Conservation (phyloP, 148 eudicot species). For the Chenopodium quinoa region DNA sequence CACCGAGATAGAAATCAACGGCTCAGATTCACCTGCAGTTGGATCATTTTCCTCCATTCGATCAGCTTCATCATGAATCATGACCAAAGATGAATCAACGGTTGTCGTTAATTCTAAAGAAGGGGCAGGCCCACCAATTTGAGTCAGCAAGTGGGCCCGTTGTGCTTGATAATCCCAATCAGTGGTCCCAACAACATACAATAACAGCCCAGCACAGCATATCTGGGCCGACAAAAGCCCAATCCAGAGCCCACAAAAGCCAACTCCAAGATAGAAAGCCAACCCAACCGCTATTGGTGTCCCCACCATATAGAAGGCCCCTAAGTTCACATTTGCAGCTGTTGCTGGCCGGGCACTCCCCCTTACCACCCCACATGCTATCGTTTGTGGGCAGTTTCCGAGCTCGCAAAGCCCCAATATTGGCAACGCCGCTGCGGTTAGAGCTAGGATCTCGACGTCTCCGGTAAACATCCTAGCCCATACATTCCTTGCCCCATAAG, state of each 20-base stretch:
- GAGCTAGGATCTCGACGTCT: constrained; percentile 44
- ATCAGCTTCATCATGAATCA: constrained; percentile 14
- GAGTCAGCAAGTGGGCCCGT: constrained; percentile 62
- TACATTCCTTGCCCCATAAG: constrained; percentile 33
- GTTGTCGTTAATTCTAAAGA: background rate
- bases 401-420: constrained; percentile 76
- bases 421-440: constrained; percentile 60
- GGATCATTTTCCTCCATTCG: constrained; percentile 14
- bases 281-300: constrained; percentile 66
- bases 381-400: constrained; percentile 80
- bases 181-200: constrained; percentile 78
- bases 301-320: constrained; percentile 64
- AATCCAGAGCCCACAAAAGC: constrained; percentile 74
- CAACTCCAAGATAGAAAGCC: constrained; percentile 47
- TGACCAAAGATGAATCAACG: constrained; percentile 17
- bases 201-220: constrained; percentile 70
- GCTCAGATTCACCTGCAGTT: constrained; percentile 28
- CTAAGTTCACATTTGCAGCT: constrained; percentile 62
- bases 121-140: constrained; percentile 26
- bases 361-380: constrained; percentile 68
- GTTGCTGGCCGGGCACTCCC: constrained; percentile 69
- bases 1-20: constrained; percentile 49
- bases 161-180: constrained; percentile 66
- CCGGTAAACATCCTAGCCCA: constrained; percentile 65
- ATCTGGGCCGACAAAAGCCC: constrained; percentile 68